Conservation (phyloP, 352 stramenopile species). For the Globisporangium heterothallicum region DNA sequence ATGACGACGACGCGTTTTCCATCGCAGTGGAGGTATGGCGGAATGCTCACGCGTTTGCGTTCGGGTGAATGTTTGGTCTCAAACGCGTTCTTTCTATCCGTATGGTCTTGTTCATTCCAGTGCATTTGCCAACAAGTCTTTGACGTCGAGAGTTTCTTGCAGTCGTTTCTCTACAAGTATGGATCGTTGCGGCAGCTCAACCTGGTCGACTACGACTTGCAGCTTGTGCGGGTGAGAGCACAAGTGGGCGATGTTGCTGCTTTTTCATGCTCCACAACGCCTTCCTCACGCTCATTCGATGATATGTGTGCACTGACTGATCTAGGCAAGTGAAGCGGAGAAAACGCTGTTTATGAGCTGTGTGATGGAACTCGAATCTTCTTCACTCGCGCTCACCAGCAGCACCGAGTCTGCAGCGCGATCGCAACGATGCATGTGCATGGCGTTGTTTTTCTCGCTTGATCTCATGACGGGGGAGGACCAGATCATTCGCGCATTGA, state of each 20-base stretch:
- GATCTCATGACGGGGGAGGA: slow-evolving; percentile 36
- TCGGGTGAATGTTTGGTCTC: neutral
- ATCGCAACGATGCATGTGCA: slow-evolving; percentile 10
- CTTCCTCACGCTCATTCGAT: no score
- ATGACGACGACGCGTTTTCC: neutral
- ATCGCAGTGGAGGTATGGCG: slow-evolving; percentile 18
- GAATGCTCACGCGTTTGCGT: neutral
- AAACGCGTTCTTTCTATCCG: neutral
- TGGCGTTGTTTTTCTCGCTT: slow-evolving; percentile 44
- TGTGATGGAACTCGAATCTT: slow-evolving; percentile 31
- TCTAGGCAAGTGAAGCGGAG: slow-evolving; percentile 23
- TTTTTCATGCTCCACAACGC: no score
- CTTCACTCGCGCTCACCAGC: neutral
- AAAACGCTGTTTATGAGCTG: slow-evolving; percentile 43
- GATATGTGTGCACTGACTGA: neutral
- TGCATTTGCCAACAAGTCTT: slow-evolving; percentile 44
- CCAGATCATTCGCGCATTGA: slow-evolving; percentile 40
- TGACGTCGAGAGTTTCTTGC: slow-evolving; percentile 53
- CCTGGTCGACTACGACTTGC: slow-evolving; percentile 61
- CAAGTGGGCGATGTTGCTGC: no score
- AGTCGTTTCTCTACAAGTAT: slow-evolving; percentile 39
- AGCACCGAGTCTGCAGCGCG: neutral
- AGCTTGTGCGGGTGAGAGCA: slow-evolving; percentile 48
- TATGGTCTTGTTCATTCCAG: slow-evolving; percentile 14
- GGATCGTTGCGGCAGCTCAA: slow-evolving; percentile 28